Evolutionary conservation across 805 yeast species (phyloP).

Genomic region (Kluyveromyces lactis): DNA sequence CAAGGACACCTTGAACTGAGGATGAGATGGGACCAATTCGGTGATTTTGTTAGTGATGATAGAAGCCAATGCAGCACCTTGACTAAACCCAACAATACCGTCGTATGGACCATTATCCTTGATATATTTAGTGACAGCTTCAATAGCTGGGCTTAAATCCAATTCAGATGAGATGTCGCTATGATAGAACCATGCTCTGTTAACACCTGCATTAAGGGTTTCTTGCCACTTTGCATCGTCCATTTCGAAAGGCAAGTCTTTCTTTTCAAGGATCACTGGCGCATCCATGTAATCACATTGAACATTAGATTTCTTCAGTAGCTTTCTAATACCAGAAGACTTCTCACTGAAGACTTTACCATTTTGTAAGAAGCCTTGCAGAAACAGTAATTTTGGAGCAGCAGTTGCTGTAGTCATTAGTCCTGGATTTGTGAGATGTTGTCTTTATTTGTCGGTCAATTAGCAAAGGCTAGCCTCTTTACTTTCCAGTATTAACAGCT

Average conservation of each 20-base stretch:
- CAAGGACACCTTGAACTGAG: constrained; percentile 58
- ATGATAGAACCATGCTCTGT: constrained; percentile 72
- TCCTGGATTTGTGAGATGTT: too few species aligned
- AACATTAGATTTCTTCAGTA: constrained; percentile 52
- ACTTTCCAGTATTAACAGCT: too few species aligned
- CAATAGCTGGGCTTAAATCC: constrained; percentile 45
- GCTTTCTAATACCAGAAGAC: constrained; percentile 81
- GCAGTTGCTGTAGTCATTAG: constrained; percentile 14
- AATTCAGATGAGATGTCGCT: constrained; percentile 39
- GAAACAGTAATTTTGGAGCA: constrained; percentile 54
- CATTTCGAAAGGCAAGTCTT: constrained; percentile 68
- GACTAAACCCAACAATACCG: constrained; percentile 87
- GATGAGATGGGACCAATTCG: constrained; percentile 40
- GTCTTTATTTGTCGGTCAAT: too few species aligned
- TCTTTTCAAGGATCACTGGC: constrained; percentile 54
- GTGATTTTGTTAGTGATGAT: constrained; percentile 54
- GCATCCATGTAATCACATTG: constrained; percentile 75
- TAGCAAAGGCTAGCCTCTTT: too few species aligned
- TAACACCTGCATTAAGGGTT: constrained; percentile 37
- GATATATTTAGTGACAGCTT: constrained; percentile 40
- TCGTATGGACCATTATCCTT: constrained; percentile 71
- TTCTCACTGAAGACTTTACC: constrained; percentile 80
- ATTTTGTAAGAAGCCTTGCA: constrained; percentile 87
- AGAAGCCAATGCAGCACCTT: constrained; percentile 87
- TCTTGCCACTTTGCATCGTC: constrained; percentile 44